These are phyloP conservation scores for Phytophthora melonis DNA, from an alignment of 352 stramenopile genomes.

Conservation along the genomic window DNA sequence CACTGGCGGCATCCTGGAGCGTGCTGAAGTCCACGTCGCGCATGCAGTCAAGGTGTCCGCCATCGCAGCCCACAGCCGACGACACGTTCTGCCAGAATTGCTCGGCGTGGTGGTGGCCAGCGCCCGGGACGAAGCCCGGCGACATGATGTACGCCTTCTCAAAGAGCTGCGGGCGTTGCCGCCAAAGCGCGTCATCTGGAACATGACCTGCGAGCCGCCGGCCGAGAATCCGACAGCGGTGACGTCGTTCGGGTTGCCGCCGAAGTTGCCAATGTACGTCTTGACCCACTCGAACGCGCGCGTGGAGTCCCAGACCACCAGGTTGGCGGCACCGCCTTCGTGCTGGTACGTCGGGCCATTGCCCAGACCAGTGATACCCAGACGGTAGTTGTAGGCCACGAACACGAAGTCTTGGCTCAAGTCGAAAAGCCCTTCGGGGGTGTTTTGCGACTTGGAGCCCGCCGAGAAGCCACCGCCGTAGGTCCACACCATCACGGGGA, in stretches of 20 bases:
- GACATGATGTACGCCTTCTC: slow-evolving; percentile 35
- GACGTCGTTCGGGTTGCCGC: slow-evolving; percentile 37
- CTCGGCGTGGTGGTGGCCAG: slow-evolving; percentile 23
- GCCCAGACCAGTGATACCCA: slow-evolving; percentile 27
- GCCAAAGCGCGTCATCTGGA: slow-evolving; percentile 26
- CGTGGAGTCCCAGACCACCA: slow-evolving; percentile 32
- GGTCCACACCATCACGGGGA: slow-evolving; percentile 43
- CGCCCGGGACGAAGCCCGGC: slow-evolving; percentile 15
- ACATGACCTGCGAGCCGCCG: slow-evolving; percentile 24
- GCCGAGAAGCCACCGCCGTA: slow-evolving; percentile 28
- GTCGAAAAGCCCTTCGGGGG: slow-evolving; percentile 22
- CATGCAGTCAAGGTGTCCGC: slow-evolving; percentile 20
- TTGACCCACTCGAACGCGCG: slow-evolving; percentile 39
- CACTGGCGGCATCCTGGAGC: slow-evolving; percentile 14
- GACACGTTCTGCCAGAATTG: slow-evolving; percentile 31
- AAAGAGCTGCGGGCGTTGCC: slow-evolving; percentile 24
- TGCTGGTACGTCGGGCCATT: slow-evolving; percentile 26
- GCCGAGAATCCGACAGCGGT: slow-evolving; percentile 36
- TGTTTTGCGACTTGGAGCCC: slow-evolving; percentile 25
- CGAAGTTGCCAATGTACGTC: slow-evolving; percentile 38
- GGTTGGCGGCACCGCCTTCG: slow-evolving; percentile 33
- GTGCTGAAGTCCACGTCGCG: slow-evolving; percentile 21
- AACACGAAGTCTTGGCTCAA: slow-evolving; percentile 28
- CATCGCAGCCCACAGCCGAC: slow-evolving; percentile 12
- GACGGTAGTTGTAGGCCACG: slow-evolving; percentile 43